Evolutionary conservation across 2,329 filamentous ascomycete species (phyloP), one percentile per base, ranked within the genome.

Genomic region (Hymenoscyphus fructigenus): DNA sequence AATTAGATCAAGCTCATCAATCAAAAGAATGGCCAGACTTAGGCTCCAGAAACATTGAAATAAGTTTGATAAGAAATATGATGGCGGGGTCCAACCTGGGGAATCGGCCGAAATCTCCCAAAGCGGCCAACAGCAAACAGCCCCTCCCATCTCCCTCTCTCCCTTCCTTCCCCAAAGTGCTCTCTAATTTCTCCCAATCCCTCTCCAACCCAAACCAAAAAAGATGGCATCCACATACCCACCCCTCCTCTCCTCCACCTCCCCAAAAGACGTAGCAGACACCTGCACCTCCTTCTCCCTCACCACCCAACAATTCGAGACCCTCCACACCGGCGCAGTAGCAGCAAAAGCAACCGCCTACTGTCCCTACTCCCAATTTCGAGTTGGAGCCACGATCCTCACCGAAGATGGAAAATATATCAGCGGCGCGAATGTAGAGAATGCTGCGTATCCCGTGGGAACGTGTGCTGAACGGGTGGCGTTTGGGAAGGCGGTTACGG

Each of bases 381-480:
- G 89, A 68, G 95, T 99, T 67, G 95, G 95, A 68, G 89, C 91
- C 59, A 88, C 91, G 38, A 79, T 98, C 66, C 87, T 98, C 67
- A 83, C 86, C 6, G 67, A 77, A 12, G 78, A 82, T 34, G 85
- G 83, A 2, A 79, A 83, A 15, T 74, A 67, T 29, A 66, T 76
- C 59, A 80, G 84, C 57, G 95, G 95, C 62, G 93, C 91, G 68
- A 97, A 97, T 76, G 88, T 98, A 67, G 95, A 99, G 80, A 97
- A 98, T 76, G 81, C 92, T 1, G 83, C 90, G 32, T 98, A 96
- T 76, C 94, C 95, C 0, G 93, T 97, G 5, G 92, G 92, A n/a
- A 96, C 91, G 2, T 98, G 95, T 78, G 95, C 95, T 15, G 95
- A 99, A 83, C 84, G 94, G 65, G 91, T 94, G n/a, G 93, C 92